phyloP scores from a whole-genome alignment of 1,139 yeast species.

The Yamadazyma triangularis region DNA sequence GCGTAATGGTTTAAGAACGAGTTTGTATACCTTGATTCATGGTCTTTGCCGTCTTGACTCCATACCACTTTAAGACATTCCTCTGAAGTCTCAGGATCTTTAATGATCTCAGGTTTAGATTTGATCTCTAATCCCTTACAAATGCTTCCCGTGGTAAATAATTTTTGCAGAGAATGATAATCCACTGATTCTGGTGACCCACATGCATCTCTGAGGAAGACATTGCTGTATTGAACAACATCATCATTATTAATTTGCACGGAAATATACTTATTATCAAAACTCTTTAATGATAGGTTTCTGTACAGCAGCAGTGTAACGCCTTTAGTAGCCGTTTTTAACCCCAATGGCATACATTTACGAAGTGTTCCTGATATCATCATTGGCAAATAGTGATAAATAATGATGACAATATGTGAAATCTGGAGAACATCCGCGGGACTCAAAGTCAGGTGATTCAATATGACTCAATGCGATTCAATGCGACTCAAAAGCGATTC shows the following conservation, averaged over 20 bases:
- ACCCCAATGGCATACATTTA: too few species aligned
- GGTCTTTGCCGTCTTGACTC: slow-evolving; percentile 45
- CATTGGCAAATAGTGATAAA: too few species aligned
- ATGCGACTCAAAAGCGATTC: too few species aligned
- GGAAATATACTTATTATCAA: slow-evolving; percentile 17
- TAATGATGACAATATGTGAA: too few species aligned
- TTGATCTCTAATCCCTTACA: slow-evolving; percentile 19
- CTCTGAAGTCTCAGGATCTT: slow-evolving; percentile 15
- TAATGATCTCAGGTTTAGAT: slow-evolving; percentile 22
- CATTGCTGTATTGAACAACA: slow-evolving; percentile 43
- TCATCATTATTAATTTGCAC: slow-evolving; percentile 17
- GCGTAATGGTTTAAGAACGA: slow-evolving; percentile 46
- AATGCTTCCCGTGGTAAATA: slow-evolving; percentile 59
- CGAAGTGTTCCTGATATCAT: too few species aligned
- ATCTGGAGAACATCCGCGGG: too few species aligned
- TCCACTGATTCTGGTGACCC: slow-evolving; percentile 49
- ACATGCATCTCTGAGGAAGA: slow-evolving; percentile 67
- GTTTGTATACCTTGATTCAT: slow-evolving; percentile 37
- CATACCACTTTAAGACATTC: slow-evolving; percentile 46
- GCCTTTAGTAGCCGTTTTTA: too few species aligned
- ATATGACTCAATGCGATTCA: too few species aligned
- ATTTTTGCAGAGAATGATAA: slow-evolving; percentile 54
- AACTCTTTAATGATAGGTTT: slow-evolving; percentile 2
- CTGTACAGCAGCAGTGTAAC: too few species aligned
- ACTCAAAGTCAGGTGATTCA: too few species aligned